Base-by-base conservation (phyloP, 192 early-diverging fungal genomes). In the Coemansia sp. region DNA sequence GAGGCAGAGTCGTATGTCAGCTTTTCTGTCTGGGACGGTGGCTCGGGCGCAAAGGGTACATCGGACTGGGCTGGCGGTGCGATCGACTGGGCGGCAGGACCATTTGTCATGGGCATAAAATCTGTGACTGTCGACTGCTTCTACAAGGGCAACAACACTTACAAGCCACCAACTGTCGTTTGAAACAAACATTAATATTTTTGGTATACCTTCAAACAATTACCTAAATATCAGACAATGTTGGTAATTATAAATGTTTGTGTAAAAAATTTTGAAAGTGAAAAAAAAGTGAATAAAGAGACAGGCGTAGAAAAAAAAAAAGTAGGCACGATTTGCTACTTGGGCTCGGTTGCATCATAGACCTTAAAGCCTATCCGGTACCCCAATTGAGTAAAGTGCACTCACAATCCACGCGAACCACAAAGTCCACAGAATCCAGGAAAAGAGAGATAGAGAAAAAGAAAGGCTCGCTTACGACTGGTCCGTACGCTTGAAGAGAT, bases 21-120 rank as follows among this genome's bases (percentile, higher is more conserved):
- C 47, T 88, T 90, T 72, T 88, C 87, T 11, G 79, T 90, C 63
- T 91, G 90, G 90, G 88, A 91, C 55, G 90, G 85, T 38, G 90
- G 90, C n/a, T 79, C 82, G 1, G 79, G 79, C 20, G 72, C 61
- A 1, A 64, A 69, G 67, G 88, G 88, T 22, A 91, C 89, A 0
- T 33, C 70, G 0, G 82, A 82, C 33, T 91, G 89, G 89, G 90
- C 90, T 12, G 89, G 89, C 38, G 88, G 88, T 11, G 55, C 75
- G n/a, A 86, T 87, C 57, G 76, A 90, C 74, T 91, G 90, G 90
- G 54, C 29, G 29, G 54, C 54, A 5, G 54, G 13, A 12, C 79
- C 74, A 2, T 90, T 86, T 63, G 80, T 73, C 60, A 80, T 86
- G 78, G 76, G 36, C 27, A 69, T 90, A 15, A 85, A 88, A 47